Base-by-base conservation (phyloP, 345 rosid species). In the Eucalyptus camaldulensis region DNA sequence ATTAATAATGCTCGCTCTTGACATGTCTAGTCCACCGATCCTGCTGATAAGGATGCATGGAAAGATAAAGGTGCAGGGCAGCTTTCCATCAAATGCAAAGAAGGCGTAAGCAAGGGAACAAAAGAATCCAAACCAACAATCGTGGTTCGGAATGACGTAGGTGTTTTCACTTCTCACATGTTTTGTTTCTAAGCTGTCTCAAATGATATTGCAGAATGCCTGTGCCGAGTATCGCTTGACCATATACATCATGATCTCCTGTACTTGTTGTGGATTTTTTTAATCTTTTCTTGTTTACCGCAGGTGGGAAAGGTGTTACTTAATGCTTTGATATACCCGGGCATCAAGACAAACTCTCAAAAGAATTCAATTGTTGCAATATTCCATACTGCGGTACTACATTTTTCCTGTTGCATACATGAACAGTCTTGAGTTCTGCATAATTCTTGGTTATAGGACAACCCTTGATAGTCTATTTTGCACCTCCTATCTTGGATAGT, bases 11-110 rank as follows among this genome's bases (percentile, higher is more conserved):
- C 88, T 86, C 33, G 54, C 47, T 88, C 65, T 80, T 90, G 45
- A 49, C 88, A 17, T 93, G 89, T 89, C 86, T 93, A 97, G 99
- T 93, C 99, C 90, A 95, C 89, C 88, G 97, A 98, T 92, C 94
- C 95, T 54, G 90, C 92, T n/a, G 99, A 95, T 90, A 95, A 94
- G 94, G 96, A 95, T 88, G 51, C 97, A 11, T 98, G 99, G 99
- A 98, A 96, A 92, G 99, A 98, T 90, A 96, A 93, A 94, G 99
- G 99, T 90, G 91, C 96, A 21, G 99, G 99, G 76, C 95, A 93
- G 91, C 99, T 98, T 90, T 92, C 90, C 86, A 97, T 98, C 89
- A 98, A 95, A 94, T 96, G 98, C 93, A 93, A 92, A 92, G 99
- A 95, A 91, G 99, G 98, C 54, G 89, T 92, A 69, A 92, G 92